These are phyloP conservation scores for Hypoxylon trugodes DNA, from an alignment of 495 filamentous ascomycete genomes.

Conservation along the genomic window DNA sequence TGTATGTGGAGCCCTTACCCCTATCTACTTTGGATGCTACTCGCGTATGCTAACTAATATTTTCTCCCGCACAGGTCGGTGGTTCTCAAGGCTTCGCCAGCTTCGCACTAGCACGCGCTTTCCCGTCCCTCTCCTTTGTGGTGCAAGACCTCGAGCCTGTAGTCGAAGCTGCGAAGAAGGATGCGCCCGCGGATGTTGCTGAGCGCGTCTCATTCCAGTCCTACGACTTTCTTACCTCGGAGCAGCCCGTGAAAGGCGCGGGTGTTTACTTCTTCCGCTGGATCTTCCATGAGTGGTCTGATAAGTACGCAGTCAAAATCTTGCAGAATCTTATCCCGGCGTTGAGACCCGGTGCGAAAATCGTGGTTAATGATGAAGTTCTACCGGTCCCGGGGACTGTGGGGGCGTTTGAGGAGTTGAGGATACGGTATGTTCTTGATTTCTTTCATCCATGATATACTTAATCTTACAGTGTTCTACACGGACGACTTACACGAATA, in stretches of 20 bases:
- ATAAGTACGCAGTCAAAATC: conserved; percentile 52
- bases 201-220: background rate
- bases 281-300: conserved; percentile 61
- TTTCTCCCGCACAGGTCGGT: conserved; percentile 51
- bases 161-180: background rate
- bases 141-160: conserved; percentile 52
- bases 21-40: too few species aligned
- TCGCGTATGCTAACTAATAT: background rate
- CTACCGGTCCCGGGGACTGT: conserved; percentile 33
- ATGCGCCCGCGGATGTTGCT: background rate
- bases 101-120: conserved; percentile 46
- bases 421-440: too few species aligned
- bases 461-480: too few species aligned
- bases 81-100: conserved; percentile 52
- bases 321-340: conserved; percentile 54
- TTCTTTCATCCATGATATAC: too few species aligned
- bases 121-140: conserved; percentile 47
- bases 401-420: too few species aligned
- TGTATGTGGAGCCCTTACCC: too few species aligned
- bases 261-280: conserved; percentile 59
- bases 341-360: conserved; percentile 48
- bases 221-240: too few species aligned
- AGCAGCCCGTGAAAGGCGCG: too few species aligned
- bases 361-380: conserved; percentile 50
- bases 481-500: background rate